These are phyloP conservation scores for Simplicillium aogashimaense DNA, from an alignment of 2,329 filamentous ascomycete genomes.

Conservation along the genomic window DNA sequence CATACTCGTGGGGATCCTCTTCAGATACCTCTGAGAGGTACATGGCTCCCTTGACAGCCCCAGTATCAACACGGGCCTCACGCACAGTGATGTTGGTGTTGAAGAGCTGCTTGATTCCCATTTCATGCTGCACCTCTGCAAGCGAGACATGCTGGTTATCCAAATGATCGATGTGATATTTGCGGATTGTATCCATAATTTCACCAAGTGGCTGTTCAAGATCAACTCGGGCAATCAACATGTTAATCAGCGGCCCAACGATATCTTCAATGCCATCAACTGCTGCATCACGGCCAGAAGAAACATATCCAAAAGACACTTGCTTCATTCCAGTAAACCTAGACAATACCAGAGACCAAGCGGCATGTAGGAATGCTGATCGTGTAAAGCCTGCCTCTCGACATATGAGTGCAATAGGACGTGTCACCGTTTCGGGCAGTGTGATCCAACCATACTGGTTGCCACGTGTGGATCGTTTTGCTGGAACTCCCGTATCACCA, in stretches of 20 bases:
- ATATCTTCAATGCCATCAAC: not conserved
- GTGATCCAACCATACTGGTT: no score
- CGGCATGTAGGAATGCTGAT: constrained; percentile 8
- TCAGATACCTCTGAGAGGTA: not conserved
- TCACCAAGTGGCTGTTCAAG: not conserved
- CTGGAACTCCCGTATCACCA: no score
- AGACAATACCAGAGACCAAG: constrained; percentile 5
- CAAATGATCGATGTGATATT: not conserved
- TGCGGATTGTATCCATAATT: not conserved
- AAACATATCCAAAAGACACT: constrained; percentile 2
- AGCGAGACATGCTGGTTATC: constrained; percentile 1
- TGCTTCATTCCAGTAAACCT: not conserved
- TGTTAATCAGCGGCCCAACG: constrained; percentile 1
- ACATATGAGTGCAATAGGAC: not conserved
- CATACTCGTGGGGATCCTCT: not conserved
- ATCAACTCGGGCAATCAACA: not conserved
- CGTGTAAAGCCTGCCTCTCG: not conserved
- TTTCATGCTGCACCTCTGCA: constrained; percentile 1
- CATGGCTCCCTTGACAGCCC: not conserved
- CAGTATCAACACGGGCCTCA: not conserved
- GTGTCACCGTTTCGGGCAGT: not conserved
- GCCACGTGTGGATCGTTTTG: no score
- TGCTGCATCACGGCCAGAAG: not conserved
- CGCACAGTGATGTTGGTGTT: not conserved
- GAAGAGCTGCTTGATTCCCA: constrained; percentile 1